phyloP scores from a whole-genome alignment of 306 rosid genomes.

The cucumber (Cucumis sativus) region DNA sequence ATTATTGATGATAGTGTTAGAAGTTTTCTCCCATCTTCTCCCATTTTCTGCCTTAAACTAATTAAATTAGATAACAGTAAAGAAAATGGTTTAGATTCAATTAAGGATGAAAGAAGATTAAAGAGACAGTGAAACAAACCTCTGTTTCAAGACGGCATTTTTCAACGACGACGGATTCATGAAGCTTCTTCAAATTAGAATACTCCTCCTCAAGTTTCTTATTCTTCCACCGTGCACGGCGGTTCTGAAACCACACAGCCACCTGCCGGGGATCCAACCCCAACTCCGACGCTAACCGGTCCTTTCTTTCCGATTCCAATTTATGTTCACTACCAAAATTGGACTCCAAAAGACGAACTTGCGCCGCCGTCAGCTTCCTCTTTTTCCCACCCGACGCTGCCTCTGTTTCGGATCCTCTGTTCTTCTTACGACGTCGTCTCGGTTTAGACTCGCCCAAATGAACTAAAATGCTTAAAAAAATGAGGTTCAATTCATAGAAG shows the following conservation, averaged over 20 bases:
- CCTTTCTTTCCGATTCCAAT: constrained; percentile 69
- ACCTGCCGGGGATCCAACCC: constrained; percentile 94
- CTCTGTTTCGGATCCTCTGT: constrained; percentile 32
- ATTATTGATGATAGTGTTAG: neutral
- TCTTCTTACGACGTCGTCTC: constrained; percentile 64
- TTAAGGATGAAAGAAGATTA: neutral
- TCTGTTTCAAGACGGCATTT: constrained; percentile 60
- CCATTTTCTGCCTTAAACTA: too few relatives aligned
- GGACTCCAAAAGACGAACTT: constrained; percentile 46
- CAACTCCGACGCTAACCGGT: constrained; percentile 61
- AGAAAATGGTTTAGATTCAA: neutral
- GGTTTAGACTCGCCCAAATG: constrained; percentile 40
- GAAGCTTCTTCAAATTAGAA: constrained; percentile 36
- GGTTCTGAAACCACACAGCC: constrained; percentile 92
- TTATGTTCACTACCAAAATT: constrained; percentile 71
- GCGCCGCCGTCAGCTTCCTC: constrained; percentile 65
- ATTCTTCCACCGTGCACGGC: constrained; percentile 96
- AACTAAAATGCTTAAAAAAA: too few relatives aligned
- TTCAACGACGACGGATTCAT: constrained; percentile 40
- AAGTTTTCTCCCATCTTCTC: neutral
- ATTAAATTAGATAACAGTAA: neutral
- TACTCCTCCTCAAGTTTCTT: constrained; percentile 76
- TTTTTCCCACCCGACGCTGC: constrained; percentile 25
- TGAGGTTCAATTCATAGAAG: too few relatives aligned
- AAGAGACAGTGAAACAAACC: constrained; percentile 22